Base-by-base conservation (phyloP, 1,284 basidiomycete species). In the Rhodotorula sp. region DNA sequence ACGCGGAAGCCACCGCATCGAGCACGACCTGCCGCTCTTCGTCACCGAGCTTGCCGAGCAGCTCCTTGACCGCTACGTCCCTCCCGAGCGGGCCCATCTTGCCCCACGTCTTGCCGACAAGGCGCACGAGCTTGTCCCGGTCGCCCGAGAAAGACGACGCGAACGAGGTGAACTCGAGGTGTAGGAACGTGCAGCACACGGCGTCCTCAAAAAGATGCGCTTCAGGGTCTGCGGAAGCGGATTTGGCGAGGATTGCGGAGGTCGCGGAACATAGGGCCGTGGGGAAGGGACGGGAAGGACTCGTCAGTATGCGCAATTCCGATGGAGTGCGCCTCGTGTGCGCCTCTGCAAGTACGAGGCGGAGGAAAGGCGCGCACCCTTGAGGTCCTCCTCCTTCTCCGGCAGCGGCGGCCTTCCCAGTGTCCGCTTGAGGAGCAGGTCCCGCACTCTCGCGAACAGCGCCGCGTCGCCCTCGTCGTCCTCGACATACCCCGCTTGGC, bases 191-290 rank as follows among this genome's bases (percentile, higher is more conserved):
- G 44, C 71, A 41, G 66, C 70, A 71, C 56, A 74, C 60, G 53
- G 70, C 70, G 61, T 72, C 72, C 44, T 72, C 72, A 37, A 74
- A 71, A 34, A 74, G 64, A 39, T 72, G 70, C 50, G 67, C 56
- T 25, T 74, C 72, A n/a, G 70, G 70, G 46, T 74, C 70, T 74
- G 55, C n/a, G 41, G 2, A 12, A 27, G 29, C 21, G 32, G 1
- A 22, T 39, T 41, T 19, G 51, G 29, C 4, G 17, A 53, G n/a
- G 8, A 22, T 32, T 25, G 48, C 21, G 59, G 21, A 12, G 17
- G 22, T n/a, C 41, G 41, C n/a, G n/a, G n/a, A n/a, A n/a, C n/a
- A n/a, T n/a, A 46, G 34, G 22, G 10, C 25, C 2, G 15, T 7
- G 25, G 12, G 2, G 34, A 17, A 32, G n/a, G n/a, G 12, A 41